These are phyloP conservation scores for Colletotrichum simmondsii DNA, from an alignment of 2,329 filamentous ascomycete species.

Conservation along the genomic window DNA sequence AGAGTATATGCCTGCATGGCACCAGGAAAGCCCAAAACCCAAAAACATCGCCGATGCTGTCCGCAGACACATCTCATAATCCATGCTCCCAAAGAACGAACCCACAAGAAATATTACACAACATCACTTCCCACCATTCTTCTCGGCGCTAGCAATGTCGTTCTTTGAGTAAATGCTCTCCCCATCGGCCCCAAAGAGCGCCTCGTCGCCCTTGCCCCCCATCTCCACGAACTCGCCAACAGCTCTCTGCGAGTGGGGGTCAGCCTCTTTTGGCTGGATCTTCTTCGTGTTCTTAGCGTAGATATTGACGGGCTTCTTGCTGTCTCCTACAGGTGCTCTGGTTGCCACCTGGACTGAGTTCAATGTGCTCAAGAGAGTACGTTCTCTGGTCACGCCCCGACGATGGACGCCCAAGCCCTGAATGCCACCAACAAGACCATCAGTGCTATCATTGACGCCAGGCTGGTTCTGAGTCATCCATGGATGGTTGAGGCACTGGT, in stretches of 20 bases:
- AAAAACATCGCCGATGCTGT: background rate
- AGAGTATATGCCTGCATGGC: background rate
- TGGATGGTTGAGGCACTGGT: constrained; percentile 90
- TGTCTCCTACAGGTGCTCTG: constrained; percentile 57
- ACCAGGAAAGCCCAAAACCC: background rate
- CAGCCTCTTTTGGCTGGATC: constrained; percentile 63
- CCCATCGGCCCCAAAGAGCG: constrained; percentile 75
- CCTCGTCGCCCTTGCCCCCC: constrained; percentile 87
- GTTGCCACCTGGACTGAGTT: constrained; percentile 74
- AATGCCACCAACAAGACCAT: constrained; percentile 90
- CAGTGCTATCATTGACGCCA: constrained; percentile 85
- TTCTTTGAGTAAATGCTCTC: constrained; percentile 60
- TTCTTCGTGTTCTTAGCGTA: constrained; percentile 75
- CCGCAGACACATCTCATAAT: background rate
- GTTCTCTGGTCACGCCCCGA: constrained; percentile 82
- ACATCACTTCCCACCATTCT: constrained; percentile 39
- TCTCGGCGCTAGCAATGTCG: constrained; percentile 47
- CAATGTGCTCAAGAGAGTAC: constrained; percentile 84
- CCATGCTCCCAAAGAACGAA: constrained; percentile 13
- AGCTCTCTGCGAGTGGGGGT: constrained; percentile 73
- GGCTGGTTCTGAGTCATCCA: constrained; percentile 78
- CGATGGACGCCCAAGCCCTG: constrained; percentile 84
- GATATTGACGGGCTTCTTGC: constrained; percentile 73
- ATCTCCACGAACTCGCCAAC: constrained; percentile 84
- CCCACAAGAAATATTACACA: background rate